These are phyloP conservation scores for Diaporthe australafricana DNA, from an alignment of 2,329 filamentous ascomycete genomes.

Conservation along the genomic window DNA sequence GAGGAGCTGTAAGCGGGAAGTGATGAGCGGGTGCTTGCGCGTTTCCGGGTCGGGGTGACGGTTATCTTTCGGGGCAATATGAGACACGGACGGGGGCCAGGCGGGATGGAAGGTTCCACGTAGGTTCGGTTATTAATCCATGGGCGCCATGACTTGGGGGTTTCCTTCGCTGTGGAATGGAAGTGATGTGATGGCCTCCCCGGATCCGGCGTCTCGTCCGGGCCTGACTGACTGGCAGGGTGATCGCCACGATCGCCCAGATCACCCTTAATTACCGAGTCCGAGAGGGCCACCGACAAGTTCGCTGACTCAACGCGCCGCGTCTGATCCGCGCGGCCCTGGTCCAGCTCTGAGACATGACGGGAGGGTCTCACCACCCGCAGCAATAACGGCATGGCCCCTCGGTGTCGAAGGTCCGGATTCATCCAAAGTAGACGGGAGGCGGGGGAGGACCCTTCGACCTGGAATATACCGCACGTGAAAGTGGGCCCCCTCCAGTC, in stretches of 20 bases:
- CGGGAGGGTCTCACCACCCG: conserved; percentile 8
- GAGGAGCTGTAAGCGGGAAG: background rate
- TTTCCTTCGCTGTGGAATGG: background rate
- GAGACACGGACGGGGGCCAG: background rate
- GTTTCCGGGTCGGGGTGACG: conserved; percentile 3
- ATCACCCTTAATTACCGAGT: conserved; percentile 16
- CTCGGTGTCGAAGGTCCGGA: background rate
- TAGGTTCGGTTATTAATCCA: background rate
- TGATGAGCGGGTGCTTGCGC: background rate
- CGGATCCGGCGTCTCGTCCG: conserved; percentile 16
- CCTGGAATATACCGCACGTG: background rate
- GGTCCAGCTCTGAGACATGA: background rate
- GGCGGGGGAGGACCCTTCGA: background rate
- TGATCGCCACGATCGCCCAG: conserved; percentile 2
- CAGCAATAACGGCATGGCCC: background rate
- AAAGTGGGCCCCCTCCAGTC: background rate
- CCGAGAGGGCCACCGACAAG: background rate
- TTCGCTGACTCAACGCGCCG: conserved; percentile 13
- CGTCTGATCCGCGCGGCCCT: conserved; percentile 7
- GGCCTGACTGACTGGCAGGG: background rate
- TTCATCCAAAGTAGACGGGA: background rate
- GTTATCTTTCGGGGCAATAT: background rate
- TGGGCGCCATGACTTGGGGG: conserved; percentile 1
- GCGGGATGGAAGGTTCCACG: background rate
- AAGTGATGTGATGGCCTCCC: background rate